These are phyloP conservation scores for Clitocybe nebularis DNA, from an alignment of 1,284 basidiomycete species.

Conservation along the genomic window DNA sequence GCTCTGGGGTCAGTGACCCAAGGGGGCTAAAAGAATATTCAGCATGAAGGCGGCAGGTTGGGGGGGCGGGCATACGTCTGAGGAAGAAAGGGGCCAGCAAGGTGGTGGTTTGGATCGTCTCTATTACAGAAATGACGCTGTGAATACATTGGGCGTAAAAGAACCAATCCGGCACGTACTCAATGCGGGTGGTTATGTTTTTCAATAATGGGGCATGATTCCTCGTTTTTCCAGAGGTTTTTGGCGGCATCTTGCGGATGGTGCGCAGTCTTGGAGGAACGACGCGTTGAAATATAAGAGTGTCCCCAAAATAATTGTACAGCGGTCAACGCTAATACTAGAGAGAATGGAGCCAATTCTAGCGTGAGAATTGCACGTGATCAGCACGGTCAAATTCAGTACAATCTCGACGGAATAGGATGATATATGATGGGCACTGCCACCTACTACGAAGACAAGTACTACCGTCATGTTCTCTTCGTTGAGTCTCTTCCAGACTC, in stretches of 20 bases:
- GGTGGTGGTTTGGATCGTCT: conserved; percentile 52
- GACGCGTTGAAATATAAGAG: too few relatives aligned
- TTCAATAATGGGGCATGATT: conserved; percentile 6
- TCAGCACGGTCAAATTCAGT: too few relatives aligned
- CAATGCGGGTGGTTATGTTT: conserved; percentile 23
- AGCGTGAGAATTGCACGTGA: too few relatives aligned
- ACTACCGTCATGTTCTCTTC: conserved; percentile 70
- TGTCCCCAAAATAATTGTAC: too few relatives aligned
- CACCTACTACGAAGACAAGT: conserved; percentile 3
- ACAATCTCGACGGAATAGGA: too few relatives aligned
- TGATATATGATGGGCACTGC: conserved; percentile 1
- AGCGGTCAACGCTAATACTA: too few relatives aligned
- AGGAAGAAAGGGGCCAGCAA: conserved; percentile 55
- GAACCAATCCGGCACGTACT: conserved; percentile 26
- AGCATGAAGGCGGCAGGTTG: conserved; percentile 13
- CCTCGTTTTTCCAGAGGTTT: conserved; percentile 6
- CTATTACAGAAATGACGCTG: conserved; percentile 25
- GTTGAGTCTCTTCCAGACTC: conserved; percentile 50
- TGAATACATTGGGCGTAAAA: background rate
- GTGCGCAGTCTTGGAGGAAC: too few relatives aligned
- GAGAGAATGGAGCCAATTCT: too few relatives aligned
- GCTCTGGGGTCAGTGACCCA: conserved; percentile 34
- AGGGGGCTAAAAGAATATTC: conserved; percentile 33
- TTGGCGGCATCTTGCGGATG: conserved; percentile 10
- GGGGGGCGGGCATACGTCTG: conserved; percentile 46